Evolutionary conservation across 2,329 filamentous ascomycete genomes (phyloP).

Genomic region (Aureobasidium sp.): DNA sequence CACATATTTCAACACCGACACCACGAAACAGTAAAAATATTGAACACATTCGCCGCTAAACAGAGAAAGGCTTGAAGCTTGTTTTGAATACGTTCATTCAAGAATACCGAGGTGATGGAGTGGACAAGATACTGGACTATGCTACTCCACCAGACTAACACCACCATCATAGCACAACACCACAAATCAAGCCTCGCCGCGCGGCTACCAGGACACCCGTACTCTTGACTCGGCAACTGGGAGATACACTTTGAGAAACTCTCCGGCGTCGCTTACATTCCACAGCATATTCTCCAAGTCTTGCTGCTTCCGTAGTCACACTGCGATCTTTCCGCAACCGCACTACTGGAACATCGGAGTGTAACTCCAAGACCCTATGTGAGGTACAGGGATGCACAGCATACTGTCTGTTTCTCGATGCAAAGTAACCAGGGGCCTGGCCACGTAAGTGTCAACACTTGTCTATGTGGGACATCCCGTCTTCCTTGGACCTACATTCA

Average conservation of each 20-base stretch:
- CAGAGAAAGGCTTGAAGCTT: no score
- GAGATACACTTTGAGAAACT: no score
- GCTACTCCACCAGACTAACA: not conserved
- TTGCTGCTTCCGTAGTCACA: not conserved
- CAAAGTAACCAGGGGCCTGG: not conserved
- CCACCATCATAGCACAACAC: not conserved
- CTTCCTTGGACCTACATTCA: not conserved
- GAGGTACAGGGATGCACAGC: not conserved
- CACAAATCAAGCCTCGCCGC: not conserved
- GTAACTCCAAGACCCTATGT: not conserved
- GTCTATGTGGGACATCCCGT: not conserved
- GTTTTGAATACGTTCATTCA: no score
- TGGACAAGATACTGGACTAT: not conserved
- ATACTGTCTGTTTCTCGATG: not conserved
- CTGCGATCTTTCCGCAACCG: not conserved
- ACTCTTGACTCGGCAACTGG: no score
- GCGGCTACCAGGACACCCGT: not conserved
- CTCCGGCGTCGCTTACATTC: not conserved
- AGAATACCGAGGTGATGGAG: not conserved
- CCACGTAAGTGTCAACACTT: not conserved
- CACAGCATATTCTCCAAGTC: not conserved
- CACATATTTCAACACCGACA: no score
- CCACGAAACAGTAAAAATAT: no score
- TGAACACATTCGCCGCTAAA: no score
- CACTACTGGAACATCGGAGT: not conserved